Base-by-base conservation (phyloP, 257 asterid genomes). In the Fraxinus pennsylvanica region DNA sequence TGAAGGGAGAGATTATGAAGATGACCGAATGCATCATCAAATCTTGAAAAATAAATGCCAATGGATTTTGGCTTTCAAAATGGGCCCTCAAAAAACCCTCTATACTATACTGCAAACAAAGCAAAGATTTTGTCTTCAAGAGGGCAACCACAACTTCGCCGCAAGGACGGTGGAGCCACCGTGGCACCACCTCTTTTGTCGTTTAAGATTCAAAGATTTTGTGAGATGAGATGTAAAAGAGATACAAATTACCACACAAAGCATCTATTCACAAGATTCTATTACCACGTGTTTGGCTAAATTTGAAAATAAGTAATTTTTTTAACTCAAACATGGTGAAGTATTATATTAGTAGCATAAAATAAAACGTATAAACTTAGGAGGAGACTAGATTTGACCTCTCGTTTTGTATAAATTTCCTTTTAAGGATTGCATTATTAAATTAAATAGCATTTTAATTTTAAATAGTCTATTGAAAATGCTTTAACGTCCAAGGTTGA, bases 11-110 rank as follows among this genome's bases (percentile, higher is more conserved):
- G 75, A 67, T 25, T 52, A 80, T 36, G 68, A 82, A 74, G 63
- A n/a, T 21, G 72, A 67, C 13, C 36, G 43, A 76, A 72, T 70
- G 69, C 68, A 82, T 76, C 85, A 82, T 78, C 79, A 83, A 87
- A 92, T 86, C 90, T 87, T 82, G 71, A 80, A 82, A 80, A 81
- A 84, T 74, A 80, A 84, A 9, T 78, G 86, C 83, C 84, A 75
- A 74, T 84, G 89, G 92, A 88, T 89, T 80, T 84, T 88, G 79
- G 90, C 90, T 92, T 88, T 92, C 84, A 81, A 75, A 78, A 68
- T 79, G 88, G 88, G 81, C 30, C 95, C 83, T 80, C 85, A 82
- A 85, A 87, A 41, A 87, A 88, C 85, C 70, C 54, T 68, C 84
- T 14, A 41, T 21, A 76, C 27, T 74, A 75, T 47, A 57, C 68